Conservation (phyloP, 257 asterid species). For the Catharanthus roseus region DNA sequence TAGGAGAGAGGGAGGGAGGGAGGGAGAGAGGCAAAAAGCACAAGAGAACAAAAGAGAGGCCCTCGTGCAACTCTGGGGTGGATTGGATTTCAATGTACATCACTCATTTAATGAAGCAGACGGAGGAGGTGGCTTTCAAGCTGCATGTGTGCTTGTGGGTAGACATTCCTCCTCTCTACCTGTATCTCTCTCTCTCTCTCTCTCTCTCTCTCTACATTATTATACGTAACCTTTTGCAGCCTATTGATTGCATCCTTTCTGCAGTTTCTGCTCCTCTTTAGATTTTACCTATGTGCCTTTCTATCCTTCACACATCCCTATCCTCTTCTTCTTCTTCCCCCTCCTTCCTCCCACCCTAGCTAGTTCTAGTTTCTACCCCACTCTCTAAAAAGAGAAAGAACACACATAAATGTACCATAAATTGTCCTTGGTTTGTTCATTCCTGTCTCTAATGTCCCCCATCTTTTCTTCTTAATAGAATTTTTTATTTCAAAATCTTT, state of each 20-base stretch:
- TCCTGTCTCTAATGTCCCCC: neutral
- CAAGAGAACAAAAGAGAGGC: constrained; percentile 64
- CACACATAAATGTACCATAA: neutral
- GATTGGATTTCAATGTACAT: constrained; percentile 38
- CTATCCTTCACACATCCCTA: constrained; percentile 31
- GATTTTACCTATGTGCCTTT: constrained; percentile 18
- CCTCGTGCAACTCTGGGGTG: constrained; percentile 55
- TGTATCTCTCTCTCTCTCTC: neutral
- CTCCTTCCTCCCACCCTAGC: no score
- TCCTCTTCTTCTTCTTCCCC: constrained; percentile 7
- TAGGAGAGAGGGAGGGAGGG: neutral
- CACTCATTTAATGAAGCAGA: constrained; percentile 58
- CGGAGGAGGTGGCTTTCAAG: constrained; percentile 28
- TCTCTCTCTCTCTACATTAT: constrained; percentile 22
- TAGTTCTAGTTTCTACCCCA: constrained; percentile 38
- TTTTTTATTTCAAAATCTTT: no score
- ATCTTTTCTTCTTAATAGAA: no score
- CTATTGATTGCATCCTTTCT: constrained; percentile 32
- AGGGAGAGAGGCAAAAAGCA: constrained; percentile 21
- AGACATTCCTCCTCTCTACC: constrained; percentile 35
- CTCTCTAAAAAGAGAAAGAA: constrained; percentile 1
- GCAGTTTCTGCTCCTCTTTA: constrained; percentile 36
- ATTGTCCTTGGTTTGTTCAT: neutral
- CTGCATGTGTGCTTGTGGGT: constrained; percentile 66
- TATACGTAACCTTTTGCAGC: constrained; percentile 34